phyloP scores from a whole-genome alignment of 1,284 basidiomycete genomes.

The Fomitopsis pinicola region DNA sequence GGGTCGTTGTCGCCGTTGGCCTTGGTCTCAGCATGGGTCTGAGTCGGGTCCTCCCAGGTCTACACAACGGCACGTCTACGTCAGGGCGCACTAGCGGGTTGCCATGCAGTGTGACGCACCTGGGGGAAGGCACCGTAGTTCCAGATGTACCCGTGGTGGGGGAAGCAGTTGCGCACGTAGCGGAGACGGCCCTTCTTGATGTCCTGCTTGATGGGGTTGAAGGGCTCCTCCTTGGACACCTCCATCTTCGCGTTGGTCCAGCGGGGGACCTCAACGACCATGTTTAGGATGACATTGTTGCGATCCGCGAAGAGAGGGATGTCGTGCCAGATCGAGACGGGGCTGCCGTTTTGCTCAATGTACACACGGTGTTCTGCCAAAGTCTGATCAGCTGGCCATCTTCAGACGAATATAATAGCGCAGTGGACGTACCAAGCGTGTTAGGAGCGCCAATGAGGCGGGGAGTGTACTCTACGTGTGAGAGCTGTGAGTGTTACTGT shows the following conservation, averaged over 20 bases:
- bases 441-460: slow-evolving; percentile 86
- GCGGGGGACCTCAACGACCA: slow-evolving; percentile 97
- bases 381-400: slow-evolving; percentile 3
- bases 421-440: slow-evolving; percentile 73
- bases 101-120: slow-evolving; percentile 38
- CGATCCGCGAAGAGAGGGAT: slow-evolving; percentile 95
- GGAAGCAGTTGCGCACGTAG: slow-evolving; percentile 99
- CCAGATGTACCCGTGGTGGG: slow-evolving; percentile 98
- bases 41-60: slow-evolving; percentile 97
- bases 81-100: not conserved
- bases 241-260: slow-evolving; percentile 99
- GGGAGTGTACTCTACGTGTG: slow-evolving; percentile 57
- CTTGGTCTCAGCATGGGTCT: slow-evolving; percentile 94
- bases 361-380: slow-evolving; percentile 87
- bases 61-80: slow-evolving; percentile 30
- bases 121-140: slow-evolving; percentile 98
- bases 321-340: slow-evolving; percentile 93
- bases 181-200: slow-evolving; percentile 95
- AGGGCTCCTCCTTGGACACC: slow-evolving; percentile 94
- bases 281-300: slow-evolving; percentile 92
- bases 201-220: slow-evolving; percentile 99
- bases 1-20: slow-evolving; percentile 99
- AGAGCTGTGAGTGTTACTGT: slow-evolving; percentile 14
- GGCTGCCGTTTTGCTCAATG: slow-evolving; percentile 84
- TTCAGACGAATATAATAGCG: not conserved